A percentile compares a stretch with the other conserved stretches of the same genome.
Evolutionary conservation across 2,329 filamentous ascomycete genomes (phyloP).

Genomic region (Dryadomyces quercivorus): DNA sequence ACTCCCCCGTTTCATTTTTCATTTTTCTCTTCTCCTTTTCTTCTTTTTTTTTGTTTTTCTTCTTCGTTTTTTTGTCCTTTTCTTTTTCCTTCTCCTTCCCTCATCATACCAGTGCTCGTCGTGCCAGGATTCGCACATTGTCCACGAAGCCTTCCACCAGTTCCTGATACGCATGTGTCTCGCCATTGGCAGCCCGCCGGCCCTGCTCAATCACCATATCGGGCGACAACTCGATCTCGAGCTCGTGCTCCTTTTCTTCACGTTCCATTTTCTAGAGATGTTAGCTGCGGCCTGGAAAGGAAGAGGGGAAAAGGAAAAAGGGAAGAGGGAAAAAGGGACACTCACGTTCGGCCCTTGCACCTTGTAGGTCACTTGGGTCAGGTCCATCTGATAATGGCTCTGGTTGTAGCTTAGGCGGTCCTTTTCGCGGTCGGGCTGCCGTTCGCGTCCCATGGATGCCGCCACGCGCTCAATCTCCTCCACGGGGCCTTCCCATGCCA

Average conservation of each 20-base stretch:
- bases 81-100: constrained; percentile 12
- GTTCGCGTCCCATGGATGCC: constrained; percentile 24
- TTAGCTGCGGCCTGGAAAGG: too few species aligned
- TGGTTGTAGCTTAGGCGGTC: constrained; percentile 88
- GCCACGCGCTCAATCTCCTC: constrained; percentile 36
- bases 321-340: constrained; percentile 1
- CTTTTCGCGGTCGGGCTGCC: constrained; percentile 58
- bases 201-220: constrained; percentile 54
- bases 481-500: constrained; percentile 64
- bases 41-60: not conserved
- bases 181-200: constrained; percentile 34
- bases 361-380: constrained; percentile 68
- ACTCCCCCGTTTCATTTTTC: not conserved
- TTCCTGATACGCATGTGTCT: constrained; percentile 49
- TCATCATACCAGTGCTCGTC: constrained; percentile 4
- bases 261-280: constrained; percentile 24
- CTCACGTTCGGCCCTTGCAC: constrained; percentile 11
- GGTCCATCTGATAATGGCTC: constrained; percentile 75
- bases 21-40: constrained; percentile 17
- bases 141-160: constrained; percentile 64
- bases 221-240: constrained; percentile 66
- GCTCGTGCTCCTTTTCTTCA: constrained; percentile 59
- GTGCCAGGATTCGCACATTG: constrained; percentile 49
- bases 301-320: not conserved
- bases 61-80: too few species aligned